A percentile compares a stretch with the other conserved stretches of the same genome.
These are phyloP conservation scores for Naganishia friedmannii DNA, from an alignment of 768 basidiomycete species.

Conservation along the genomic window DNA sequence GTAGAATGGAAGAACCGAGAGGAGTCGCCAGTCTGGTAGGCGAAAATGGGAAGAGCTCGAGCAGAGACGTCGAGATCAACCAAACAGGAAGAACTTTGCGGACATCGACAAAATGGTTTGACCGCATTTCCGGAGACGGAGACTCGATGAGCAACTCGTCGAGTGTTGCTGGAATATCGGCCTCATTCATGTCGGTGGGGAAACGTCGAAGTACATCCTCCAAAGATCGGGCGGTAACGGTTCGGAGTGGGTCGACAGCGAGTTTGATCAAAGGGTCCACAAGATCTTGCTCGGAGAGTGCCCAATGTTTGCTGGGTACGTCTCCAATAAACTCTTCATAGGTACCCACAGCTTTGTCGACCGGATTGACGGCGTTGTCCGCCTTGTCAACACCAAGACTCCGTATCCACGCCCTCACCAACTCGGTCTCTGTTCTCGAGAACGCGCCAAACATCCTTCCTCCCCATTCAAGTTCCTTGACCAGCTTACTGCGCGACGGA, in stretches of 20 bases:
- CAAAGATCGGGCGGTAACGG: background rate
- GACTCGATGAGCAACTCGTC: constrained; percentile 14
- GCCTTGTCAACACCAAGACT: constrained; percentile 24
- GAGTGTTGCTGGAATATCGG: background rate
- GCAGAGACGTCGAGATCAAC: constrained; percentile 36
- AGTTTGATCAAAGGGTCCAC: constrained; percentile 16
- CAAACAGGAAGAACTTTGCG: constrained; percentile 32
- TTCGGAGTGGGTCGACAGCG: constrained; percentile 7
- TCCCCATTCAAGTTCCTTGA: constrained; percentile 44
- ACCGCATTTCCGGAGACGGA: background rate
- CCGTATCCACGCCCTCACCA: constrained; percentile 38
- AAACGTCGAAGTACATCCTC: constrained; percentile 17
- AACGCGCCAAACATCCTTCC: constrained; percentile 49
- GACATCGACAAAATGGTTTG: constrained; percentile 1
- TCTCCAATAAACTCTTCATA: constrained; percentile 21
- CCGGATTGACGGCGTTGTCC: background rate
- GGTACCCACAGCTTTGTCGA: background rate
- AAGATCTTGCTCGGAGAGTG: constrained; percentile 5
- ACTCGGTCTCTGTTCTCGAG: constrained; percentile 35
- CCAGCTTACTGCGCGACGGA: constrained; percentile 34
- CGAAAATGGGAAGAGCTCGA: constrained; percentile 43
- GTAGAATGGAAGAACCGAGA: constrained; percentile 36
- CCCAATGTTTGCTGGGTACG: background rate
- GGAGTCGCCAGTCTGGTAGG: constrained; percentile 40
- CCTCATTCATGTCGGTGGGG: background rate